A percentile compares a stretch with the other conserved stretches of the same genome.
Conservation (phyloP, 2,329 filamentous ascomycete species). For the Colletotrichum nymphaeae region DNA sequence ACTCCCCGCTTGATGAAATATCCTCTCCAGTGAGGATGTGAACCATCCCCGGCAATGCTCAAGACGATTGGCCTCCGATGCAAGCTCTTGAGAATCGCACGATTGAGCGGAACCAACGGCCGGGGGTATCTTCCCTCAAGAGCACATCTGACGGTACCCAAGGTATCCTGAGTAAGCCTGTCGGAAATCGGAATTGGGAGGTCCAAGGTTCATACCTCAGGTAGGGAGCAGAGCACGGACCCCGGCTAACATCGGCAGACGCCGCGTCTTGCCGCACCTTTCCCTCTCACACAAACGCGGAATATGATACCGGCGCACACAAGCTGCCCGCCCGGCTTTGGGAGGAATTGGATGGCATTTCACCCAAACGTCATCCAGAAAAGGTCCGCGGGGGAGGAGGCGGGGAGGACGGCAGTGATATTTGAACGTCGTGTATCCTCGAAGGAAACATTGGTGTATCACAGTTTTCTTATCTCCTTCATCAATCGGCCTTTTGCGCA, state of each 20-base stretch:
- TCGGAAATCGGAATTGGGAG: conserved; percentile 29
- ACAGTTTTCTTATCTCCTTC: background rate
- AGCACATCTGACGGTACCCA: background rate
- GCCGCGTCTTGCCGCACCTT: conserved; percentile 27
- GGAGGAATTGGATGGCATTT: conserved; percentile 2
- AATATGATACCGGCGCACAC: conserved; percentile 7
- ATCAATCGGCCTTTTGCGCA: background rate
- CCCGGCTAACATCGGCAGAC: conserved; percentile 36
- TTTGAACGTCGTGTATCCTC: background rate
- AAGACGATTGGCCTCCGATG: too few relatives aligned
- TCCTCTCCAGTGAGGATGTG: background rate
- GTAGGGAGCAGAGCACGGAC: background rate
- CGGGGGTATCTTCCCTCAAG: background rate
- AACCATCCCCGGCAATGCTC: too few relatives aligned
- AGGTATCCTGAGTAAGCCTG: background rate
- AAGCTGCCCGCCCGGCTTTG: conserved; percentile 19
- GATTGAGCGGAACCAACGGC: background rate
- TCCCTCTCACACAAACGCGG: conserved; percentile 22
- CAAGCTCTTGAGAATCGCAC: background rate
- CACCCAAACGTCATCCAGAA: conserved; percentile 22
- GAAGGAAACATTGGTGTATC: background rate
- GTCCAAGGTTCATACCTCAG: background rate
- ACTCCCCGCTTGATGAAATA: background rate
- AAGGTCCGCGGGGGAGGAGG: background rate
- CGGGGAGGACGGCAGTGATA: background rate